Base-by-base conservation (phyloP, 2,329 filamentous ascomycete genomes). In the Colletotrichum kahawae region DNA sequence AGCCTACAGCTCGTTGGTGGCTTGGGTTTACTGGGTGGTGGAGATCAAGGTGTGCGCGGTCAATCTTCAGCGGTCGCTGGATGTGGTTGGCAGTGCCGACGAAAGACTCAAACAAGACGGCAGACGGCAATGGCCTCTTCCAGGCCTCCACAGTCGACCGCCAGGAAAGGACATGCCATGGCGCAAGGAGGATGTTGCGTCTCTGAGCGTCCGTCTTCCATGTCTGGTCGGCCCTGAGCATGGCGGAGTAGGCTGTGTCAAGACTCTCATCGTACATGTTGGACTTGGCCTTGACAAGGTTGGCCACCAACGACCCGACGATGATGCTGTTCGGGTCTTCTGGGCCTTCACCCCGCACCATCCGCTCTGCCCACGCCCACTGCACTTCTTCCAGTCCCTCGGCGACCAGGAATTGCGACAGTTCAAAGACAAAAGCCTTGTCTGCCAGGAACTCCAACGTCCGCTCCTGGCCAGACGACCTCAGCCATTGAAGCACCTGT, bases 401-500 rank as follows among this genome's bases (percentile, higher is more conserved):
- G 9, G 87, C 87, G 7, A 90, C 84, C 72, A 92, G 81, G 78
- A 91, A 91, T 1, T 85, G 85, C 8, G 87, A 78, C 4, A 92
- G 80, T 5, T 81, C 77, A 7, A 80, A 78, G 69, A 89, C 79
- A 36, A 88, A 83, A n/a, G 78, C 75, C 38, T 80, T 72, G 60
- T 87, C 78, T 21, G 82, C 78, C 7, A 90, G 80, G 68, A 92
- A 91, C 1, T 81, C 79, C 14, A 91, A 81, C 48, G 84, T 79
- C 1, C 84, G 82, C 76, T 90, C 88, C 3, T 84, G 79, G 3
- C 89, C 88, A 1, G 88, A 88, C 1, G 89, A 83, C 2, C 86
- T 85, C 34, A 92, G 85, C 90, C 90, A 92, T 69, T 85, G 83
- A 4, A 91, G 78, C 1, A 92, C 88, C 18, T 85, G 86, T 2